phyloP scores from a whole-genome alignment of 495 filamentous ascomycete species.

The Tetracladium setigerum region DNA sequence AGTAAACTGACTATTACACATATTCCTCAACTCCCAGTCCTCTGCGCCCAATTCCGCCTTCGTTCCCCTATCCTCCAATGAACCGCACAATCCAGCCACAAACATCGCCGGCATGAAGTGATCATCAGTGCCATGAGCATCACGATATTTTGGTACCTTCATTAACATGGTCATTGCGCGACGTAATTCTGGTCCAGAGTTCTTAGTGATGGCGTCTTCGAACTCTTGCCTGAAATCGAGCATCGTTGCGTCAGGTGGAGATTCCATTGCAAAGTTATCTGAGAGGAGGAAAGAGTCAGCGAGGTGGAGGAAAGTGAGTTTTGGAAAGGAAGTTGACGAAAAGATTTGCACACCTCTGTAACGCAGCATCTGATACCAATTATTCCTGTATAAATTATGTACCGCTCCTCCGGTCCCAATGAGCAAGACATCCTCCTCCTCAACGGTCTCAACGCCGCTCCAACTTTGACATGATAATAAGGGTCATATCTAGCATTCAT shows the following conservation, averaged over 20 bases:
- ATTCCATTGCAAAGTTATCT: slow-evolving; percentile 52
- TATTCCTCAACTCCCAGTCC: slow-evolving; percentile 51
- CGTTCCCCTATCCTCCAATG: slow-evolving; percentile 37
- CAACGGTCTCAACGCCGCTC: slow-evolving; percentile 41
- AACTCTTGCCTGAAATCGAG: slow-evolving; percentile 52
- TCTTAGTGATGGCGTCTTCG: slow-evolving; percentile 37
- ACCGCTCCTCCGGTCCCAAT: slow-evolving; percentile 54
- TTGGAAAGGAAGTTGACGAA: too few species aligned
- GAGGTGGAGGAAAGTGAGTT: neutral
- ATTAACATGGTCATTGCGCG: slow-evolving; percentile 47
- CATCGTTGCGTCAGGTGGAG: slow-evolving; percentile 45
- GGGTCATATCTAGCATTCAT: slow-evolving; percentile 51
- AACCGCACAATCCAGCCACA: slow-evolving; percentile 43
- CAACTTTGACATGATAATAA: slow-evolving; percentile 48
- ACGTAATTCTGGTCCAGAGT: slow-evolving; percentile 33
- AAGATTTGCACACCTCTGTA: too few species aligned
- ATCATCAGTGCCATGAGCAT: slow-evolving; percentile 54
- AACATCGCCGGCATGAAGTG: slow-evolving; percentile 53
- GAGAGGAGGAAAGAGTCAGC: too few species aligned
- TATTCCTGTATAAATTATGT: slow-evolving; percentile 54
- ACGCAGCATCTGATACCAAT: slow-evolving; percentile 49
- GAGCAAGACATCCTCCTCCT: slow-evolving; percentile 35
- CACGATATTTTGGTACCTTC: slow-evolving; percentile 51
- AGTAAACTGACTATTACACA: slow-evolving; percentile 53
- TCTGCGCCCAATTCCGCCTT: slow-evolving; percentile 39